Evolutionary conservation across 2,329 filamentous ascomycete species (phyloP).

Genomic region (Volutella citrinella): DNA sequence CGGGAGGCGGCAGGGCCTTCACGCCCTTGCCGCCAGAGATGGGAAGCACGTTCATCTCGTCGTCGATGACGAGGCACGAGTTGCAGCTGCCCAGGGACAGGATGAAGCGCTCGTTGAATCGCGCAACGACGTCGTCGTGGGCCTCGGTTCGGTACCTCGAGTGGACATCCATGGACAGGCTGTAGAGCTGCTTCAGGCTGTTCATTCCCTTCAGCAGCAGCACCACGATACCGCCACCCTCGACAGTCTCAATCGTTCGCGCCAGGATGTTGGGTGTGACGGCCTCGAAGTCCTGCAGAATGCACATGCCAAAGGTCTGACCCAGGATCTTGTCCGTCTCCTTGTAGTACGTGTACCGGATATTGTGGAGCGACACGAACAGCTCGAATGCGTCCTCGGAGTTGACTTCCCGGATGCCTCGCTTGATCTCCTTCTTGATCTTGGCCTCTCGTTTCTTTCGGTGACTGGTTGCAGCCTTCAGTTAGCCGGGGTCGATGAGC

Average conservation of each 20-base stretch:
- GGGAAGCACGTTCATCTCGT: conserved; percentile 94
- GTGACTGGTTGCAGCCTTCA: too few species aligned
- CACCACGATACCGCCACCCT: conserved; percentile 89
- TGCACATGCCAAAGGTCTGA: conserved; percentile 98
- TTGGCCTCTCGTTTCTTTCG: conserved; percentile 97
- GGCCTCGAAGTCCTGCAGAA: conserved; percentile 96
- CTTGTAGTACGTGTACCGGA: conserved; percentile 99
- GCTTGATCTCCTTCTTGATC: conserved; percentile 97
- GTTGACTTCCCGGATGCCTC: conserved; percentile 88
- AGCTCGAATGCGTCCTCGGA: conserved; percentile 94
- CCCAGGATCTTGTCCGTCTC: conserved; percentile 98
- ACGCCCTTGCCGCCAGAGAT: conserved; percentile 95
- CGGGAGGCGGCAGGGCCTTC: conserved; percentile 73
- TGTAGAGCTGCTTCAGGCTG: conserved; percentile 96
- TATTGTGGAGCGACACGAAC: conserved; percentile 93
- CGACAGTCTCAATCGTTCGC: conserved; percentile 93
- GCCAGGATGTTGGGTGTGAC: conserved; percentile 96
- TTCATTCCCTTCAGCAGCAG: conserved; percentile 93
- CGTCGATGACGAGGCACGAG: conserved; percentile 91
- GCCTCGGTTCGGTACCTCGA: conserved; percentile 95
- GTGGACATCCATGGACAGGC: conserved; percentile 96
- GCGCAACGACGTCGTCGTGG: conserved; percentile 87
- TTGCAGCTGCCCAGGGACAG: conserved; percentile 93
- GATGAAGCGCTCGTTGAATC: conserved; percentile 98
- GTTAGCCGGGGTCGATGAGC: too few species aligned